These are phyloP conservation scores for Prunus mira DNA, from an alignment of 306 rosid genomes.

Conservation along the genomic window DNA sequence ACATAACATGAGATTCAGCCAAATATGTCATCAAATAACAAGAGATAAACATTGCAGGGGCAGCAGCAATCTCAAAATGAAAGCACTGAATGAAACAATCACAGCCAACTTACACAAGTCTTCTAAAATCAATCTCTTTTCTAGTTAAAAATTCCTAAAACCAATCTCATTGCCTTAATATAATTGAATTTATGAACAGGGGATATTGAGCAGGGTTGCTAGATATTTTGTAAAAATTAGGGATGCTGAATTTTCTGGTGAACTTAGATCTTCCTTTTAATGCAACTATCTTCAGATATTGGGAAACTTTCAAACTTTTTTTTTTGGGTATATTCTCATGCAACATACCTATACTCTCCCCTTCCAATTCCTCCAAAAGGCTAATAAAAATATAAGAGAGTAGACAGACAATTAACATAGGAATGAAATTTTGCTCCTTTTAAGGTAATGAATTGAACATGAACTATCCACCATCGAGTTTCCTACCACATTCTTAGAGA, in stretches of 20 bases:
- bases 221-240: neutral
- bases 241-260: neutral
- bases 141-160: neutral
- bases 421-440: neutral
- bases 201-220: neutral
- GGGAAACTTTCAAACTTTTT: neutral
- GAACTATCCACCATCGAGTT: neutral
- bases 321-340: neutral
- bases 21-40: neutral
- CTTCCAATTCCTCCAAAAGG: neutral
- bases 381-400: neutral
- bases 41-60: neutral
- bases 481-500: neutral
- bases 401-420: no score
- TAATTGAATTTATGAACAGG: neutral
- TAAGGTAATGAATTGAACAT: neutral
- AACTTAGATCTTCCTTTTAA: neutral
- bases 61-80: neutral
- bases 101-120: neutral
- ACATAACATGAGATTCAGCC: conserved; percentile 16
- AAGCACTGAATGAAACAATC: neutral
- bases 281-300: neutral
- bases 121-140: neutral
- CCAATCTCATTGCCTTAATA: neutral
- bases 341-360: neutral